Base-by-base conservation (phyloP, 768 basidiomycete genomes). In the Serendipita indica region DNA sequence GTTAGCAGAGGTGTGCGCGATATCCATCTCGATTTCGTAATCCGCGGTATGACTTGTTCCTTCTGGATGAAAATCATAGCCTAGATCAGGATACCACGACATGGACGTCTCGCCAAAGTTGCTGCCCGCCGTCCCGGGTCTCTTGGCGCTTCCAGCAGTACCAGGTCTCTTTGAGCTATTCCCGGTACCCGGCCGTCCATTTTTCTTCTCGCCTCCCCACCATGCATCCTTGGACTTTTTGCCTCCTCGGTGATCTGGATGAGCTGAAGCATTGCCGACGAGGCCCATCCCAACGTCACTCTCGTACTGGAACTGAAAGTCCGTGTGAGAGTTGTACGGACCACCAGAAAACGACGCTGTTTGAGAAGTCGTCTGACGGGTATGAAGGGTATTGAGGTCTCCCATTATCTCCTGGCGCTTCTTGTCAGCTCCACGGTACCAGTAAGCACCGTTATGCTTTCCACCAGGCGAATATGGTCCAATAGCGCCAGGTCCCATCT, bases 41-140 rank as follows among this genome's bases (percentile, higher is more conserved):
- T 54, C 49, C 7, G 49, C 49, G 32, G 49, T 54, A 54, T 54
- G 49, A 33, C 49, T 54, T 12, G 49, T 54, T 27, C 49, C 49
- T 20, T 54, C 49, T 2, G 49, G 49, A 22, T 20, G 20, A 54
- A 54, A 54, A 10, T 25, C 49, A n/a, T 54, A 54, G 20, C 49
- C 49, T 30, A 54, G 22, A 27, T 54, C 49, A n/a, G 49, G 49
- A n/a, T 54, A 54, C 49, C 49, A 54, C 4, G 20, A 27, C 30
- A 27, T 25, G 30, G 22, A 27, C 49, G n/a, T 12, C 22, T 25
- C 16, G 35, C 35, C 35, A 37, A 37, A 37, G 35, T 37, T 37
- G 22, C 49, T 54, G 20, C 30, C 49, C n/a, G 49, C 49, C 1
- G 49, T 54, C 1, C 49, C 49, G 30, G 49, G 49, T 10, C 49